phyloP scores from a whole-genome alignment of 1,284 basidiomycete species.

The Melampsora americana region DNA sequence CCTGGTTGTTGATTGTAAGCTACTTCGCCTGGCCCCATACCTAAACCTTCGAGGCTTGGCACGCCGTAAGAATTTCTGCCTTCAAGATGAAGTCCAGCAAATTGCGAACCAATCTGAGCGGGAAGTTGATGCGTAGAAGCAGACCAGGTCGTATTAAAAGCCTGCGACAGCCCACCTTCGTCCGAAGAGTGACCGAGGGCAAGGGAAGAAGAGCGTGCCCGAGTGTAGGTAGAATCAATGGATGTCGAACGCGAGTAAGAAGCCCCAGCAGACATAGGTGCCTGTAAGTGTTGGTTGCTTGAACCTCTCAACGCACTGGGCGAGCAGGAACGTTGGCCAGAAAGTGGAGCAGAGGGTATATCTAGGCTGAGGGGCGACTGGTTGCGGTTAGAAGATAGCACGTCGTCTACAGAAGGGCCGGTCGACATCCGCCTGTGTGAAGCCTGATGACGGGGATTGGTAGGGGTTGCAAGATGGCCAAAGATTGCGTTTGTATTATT shows the following conservation, averaged over 20 bases:
- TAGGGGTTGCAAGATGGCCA: neutral
- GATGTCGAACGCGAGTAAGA: slow-evolving; percentile 22
- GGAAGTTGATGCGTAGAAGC: slow-evolving; percentile 1
- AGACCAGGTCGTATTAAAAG: slow-evolving; percentile 2
- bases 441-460: neutral
- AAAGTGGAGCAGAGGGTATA: neutral
- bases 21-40: neutral
- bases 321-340: neutral
- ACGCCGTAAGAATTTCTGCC: neutral
- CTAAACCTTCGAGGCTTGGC: neutral
- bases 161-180: slow-evolving; percentile 6
- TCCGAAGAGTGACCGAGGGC: neutral
- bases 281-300: slow-evolving; percentile 1
- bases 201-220: slow-evolving; percentile 16
- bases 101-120: slow-evolving; percentile 23
- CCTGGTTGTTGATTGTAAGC: neutral
- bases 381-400: neutral
- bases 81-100: slow-evolving; percentile 33
- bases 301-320: slow-evolving; percentile 4
- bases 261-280: slow-evolving; percentile 15
- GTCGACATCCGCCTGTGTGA: neutral
- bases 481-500: neutral
- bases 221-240: slow-evolving; percentile 15
- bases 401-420: neutral
- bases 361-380: neutral